Evolutionary conservation across 441 rosid genomes (phyloP).

Genomic region (Aleurites moluccanus): DNA sequence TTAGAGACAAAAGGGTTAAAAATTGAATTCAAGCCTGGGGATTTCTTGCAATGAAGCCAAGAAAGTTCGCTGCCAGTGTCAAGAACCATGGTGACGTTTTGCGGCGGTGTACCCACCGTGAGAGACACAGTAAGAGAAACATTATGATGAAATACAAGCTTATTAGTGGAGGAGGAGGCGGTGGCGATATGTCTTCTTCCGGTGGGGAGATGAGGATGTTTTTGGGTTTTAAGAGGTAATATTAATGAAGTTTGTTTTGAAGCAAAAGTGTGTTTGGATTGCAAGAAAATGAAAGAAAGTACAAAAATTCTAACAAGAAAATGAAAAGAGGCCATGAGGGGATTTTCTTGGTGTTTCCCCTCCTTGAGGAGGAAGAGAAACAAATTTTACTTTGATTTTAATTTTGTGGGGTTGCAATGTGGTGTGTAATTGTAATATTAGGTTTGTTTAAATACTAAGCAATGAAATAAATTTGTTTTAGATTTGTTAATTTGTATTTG

Average conservation of each 20-base stretch:
- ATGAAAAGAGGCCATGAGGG: constrained; percentile 27
- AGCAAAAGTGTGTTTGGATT: constrained; percentile 31
- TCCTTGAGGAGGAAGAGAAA: neutral
- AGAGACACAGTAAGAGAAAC: constrained; percentile 69
- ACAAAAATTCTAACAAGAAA: constrained; percentile 30
- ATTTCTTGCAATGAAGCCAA: constrained; percentile 70
- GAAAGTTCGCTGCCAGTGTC: constrained; percentile 89
- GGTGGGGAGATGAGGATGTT: constrained; percentile 23
- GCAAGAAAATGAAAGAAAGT: constrained; percentile 32
- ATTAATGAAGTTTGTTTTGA: constrained; percentile 35
- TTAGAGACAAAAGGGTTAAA: constrained; percentile 77
- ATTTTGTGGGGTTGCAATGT: neutral
- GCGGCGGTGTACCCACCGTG: constrained; percentile 72
- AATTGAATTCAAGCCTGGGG: constrained; percentile 24
- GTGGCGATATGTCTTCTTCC: constrained; percentile 12
- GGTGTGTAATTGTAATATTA: neutral
- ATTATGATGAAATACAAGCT: constrained; percentile 65
- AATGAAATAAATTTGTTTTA: neutral
- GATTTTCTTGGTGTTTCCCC: neutral
- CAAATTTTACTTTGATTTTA: neutral
- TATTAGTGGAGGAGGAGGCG: constrained; percentile 38
- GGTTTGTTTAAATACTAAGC: constrained; percentile 11
- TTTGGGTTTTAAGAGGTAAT: constrained; percentile 50
- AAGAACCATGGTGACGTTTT: constrained; percentile 65
- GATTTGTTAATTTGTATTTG: neutral